Conservation (phyloP, 2,329 filamentous ascomycete species). For the Penicillium sp. region DNA sequence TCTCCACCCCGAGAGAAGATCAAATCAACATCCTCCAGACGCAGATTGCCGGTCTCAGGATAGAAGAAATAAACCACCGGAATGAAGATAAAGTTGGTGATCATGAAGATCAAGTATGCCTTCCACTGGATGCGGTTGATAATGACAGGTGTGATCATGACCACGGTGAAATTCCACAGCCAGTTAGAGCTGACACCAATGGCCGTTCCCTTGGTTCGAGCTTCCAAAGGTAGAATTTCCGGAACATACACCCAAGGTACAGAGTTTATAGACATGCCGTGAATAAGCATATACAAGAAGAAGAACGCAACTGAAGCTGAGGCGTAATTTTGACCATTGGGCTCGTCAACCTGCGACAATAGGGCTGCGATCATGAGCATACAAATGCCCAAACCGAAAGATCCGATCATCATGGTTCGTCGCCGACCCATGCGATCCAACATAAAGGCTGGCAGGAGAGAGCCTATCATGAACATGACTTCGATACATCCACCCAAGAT, state of each 20-base stretch:
- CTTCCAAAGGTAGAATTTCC: conserved; percentile 53
- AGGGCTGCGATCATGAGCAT: conserved; percentile 33
- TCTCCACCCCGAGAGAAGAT: conserved; percentile 14
- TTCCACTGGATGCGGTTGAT: conserved; percentile 34
- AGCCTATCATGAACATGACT: conserved; percentile 35
- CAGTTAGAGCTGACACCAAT: conserved; percentile 11
- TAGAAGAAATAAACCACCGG: conserved; percentile 21
- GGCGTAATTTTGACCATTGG: conserved; percentile 39
- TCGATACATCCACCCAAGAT: conserved; percentile 29
- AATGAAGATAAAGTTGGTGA: conserved; percentile 34
- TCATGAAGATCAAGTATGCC: conserved; percentile 39
- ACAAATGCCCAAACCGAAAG: conserved; percentile 35
- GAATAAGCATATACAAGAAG: conserved; percentile 47
- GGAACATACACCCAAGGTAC: conserved; percentile 54
- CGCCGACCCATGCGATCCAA: conserved; percentile 43
- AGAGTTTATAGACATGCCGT: conserved; percentile 47
- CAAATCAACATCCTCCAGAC: conserved; percentile 14
- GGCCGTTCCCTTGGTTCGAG: conserved; percentile 51
- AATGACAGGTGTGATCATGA: conserved; percentile 13
- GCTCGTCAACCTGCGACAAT: conserved; percentile 9
- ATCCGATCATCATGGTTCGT: conserved; percentile 37
- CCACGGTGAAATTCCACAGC: conserved; percentile 14
- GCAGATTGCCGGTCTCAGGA: conserved; percentile 12
- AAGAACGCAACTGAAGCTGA: conserved; percentile 52
- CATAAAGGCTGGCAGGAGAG: conserved; percentile 47